Percentiles rank a stretch among this genome's conserved stretches.
phyloP scores from a whole-genome alignment of 2,329 filamentous ascomycete genomes.

The Aureobasidium melanogenum region DNA sequence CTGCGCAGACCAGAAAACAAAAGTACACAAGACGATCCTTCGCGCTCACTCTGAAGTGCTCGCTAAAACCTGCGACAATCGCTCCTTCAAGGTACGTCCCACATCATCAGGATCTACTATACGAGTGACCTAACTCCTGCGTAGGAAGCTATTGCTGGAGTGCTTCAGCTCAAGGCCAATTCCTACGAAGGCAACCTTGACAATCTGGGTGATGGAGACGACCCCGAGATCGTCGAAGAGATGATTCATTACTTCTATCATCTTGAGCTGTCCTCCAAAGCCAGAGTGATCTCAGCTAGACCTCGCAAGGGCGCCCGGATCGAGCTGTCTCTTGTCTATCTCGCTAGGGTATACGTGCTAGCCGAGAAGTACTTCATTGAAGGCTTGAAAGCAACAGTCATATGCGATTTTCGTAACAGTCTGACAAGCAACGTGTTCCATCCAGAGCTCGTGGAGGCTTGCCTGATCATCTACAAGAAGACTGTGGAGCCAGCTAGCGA shows the following conservation, averaged over 20 bases:
- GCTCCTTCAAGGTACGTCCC: neutral
- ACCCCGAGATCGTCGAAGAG: neutral
- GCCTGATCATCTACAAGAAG: neutral
- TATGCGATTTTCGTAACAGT: neutral
- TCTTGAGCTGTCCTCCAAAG: neutral
- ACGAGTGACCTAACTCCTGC: neutral
- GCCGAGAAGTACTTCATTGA: neutral
- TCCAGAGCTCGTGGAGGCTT: neutral
- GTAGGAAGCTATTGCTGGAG: neutral
- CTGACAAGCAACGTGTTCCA: neutral
- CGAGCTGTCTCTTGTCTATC: neutral
- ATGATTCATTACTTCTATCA: constrained; percentile 2
- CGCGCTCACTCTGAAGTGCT: neutral
- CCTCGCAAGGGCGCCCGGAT: neutral
- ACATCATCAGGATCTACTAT: neutral
- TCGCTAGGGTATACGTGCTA: neutral
- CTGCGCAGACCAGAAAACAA: neutral
- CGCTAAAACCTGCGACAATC: neutral
- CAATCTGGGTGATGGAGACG: neutral
- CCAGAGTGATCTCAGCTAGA: neutral
- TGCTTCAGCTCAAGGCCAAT: neutral
- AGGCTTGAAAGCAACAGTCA: neutral
- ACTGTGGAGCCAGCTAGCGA: neutral
- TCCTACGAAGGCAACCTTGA: neutral
- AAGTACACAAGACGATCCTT: neutral